A percentile compares a stretch with the other conserved stretches of the same genome.
phyloP scores from a whole-genome alignment of 2,329 filamentous ascomycete species.

The Colletotrichum melonis region DNA sequence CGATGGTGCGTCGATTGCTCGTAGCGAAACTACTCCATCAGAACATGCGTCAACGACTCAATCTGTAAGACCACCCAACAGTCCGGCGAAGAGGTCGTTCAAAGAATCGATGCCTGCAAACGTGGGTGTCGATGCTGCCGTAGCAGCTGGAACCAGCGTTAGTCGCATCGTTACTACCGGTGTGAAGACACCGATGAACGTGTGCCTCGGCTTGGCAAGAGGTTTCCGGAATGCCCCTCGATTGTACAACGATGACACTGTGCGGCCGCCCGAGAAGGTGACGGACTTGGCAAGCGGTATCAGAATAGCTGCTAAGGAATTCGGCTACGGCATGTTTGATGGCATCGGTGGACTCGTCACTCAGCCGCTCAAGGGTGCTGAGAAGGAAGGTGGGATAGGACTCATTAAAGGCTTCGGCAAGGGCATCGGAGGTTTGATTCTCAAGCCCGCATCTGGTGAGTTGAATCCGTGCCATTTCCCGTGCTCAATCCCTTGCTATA shows the following conservation, averaged over 20 bases:
- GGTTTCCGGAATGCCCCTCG: slow-evolving; percentile 90
- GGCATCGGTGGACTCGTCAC: slow-evolving; percentile 84
- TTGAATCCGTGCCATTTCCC: slow-evolving; percentile 12
- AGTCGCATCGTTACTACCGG: slow-evolving; percentile 80
- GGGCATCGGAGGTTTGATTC: slow-evolving; percentile 81
- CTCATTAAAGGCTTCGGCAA: slow-evolving; percentile 84
- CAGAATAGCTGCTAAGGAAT: slow-evolving; percentile 81
- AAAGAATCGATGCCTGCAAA: slow-evolving; percentile 39
- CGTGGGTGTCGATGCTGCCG: slow-evolving; percentile 64
- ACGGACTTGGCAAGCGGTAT: slow-evolving; percentile 82
- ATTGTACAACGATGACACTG: slow-evolving; percentile 85
- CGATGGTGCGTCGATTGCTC: slow-evolving; percentile 42
- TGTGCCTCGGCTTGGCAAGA: slow-evolving; percentile 83
- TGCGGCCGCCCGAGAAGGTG: slow-evolving; percentile 82
- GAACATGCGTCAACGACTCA: slow-evolving; percentile 38
- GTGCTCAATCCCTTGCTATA: too few relatives aligned
- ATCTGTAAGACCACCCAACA: slow-evolving; percentile 9
- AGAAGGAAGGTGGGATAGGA: slow-evolving; percentile 64
- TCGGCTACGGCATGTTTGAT: slow-evolving; percentile 82
- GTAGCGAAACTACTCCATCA: slow-evolving; percentile 47
- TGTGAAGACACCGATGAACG: slow-evolving; percentile 84
- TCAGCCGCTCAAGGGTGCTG: slow-evolving; percentile 74
- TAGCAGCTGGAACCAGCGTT: slow-evolving; percentile 75
- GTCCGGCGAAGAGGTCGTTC: slow-evolving; percentile 32
- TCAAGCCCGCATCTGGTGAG: slow-evolving; percentile 85